phyloP scores from a whole-genome alignment of 495 filamentous ascomycete species.

The Hyaloscypha finlandica region DNA sequence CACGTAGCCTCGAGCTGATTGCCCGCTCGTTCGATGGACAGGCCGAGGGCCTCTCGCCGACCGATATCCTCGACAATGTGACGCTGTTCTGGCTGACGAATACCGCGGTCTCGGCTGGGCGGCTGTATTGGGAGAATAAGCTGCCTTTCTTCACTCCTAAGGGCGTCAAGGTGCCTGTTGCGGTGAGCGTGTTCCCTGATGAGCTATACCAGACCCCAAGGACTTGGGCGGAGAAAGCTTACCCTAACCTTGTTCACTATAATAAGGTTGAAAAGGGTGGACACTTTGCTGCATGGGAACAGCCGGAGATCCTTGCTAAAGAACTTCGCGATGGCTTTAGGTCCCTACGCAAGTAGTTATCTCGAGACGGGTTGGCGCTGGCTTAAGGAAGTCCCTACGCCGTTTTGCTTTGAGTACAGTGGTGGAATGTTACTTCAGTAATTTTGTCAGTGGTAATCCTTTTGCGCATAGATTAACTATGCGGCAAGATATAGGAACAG shows the following conservation, averaged over 20 bases:
- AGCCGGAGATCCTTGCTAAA: not conserved
- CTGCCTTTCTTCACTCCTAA: not conserved
- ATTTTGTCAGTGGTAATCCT: too few species aligned
- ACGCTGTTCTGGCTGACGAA: not conserved
- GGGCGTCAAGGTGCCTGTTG: not conserved
- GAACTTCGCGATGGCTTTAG: not conserved
- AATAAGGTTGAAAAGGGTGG: not conserved
- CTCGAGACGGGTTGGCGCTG: not conserved
- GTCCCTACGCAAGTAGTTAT: not conserved
- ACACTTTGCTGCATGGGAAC: not conserved
- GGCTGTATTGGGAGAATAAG: not conserved
- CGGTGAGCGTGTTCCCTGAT: not conserved
- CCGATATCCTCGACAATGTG: not conserved
- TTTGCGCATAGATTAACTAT: not conserved
- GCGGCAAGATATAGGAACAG: not conserved
- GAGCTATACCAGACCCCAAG: not conserved
- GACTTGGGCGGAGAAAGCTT: not conserved
- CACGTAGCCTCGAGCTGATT: not conserved
- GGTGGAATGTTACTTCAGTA: too few species aligned
- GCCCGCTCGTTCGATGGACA: not conserved
- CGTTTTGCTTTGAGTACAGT: not conserved
- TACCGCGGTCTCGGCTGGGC: not conserved
- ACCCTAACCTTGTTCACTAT: not conserved
- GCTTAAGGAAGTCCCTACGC: not conserved
- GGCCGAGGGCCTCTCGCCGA: not conserved